phyloP scores from a whole-genome alignment of 2,329 filamentous ascomycete species.

The Macrophomina phaseolina region DNA sequence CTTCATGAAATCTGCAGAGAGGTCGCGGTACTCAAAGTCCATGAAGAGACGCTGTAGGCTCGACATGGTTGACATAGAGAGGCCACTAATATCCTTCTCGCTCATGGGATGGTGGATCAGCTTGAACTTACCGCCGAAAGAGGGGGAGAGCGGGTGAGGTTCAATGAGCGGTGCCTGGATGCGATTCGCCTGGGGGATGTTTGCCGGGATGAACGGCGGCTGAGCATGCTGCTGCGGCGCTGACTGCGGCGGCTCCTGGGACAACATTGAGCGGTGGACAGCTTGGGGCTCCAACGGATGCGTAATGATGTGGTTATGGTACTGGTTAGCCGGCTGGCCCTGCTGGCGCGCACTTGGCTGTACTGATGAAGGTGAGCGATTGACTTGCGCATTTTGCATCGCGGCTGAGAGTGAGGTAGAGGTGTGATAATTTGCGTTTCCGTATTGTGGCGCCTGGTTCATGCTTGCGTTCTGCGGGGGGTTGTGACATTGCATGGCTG shows the following conservation, averaged over 20 bases:
- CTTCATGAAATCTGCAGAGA: not conserved
- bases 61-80: not conserved
- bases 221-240: not conserved
- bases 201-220: not conserved
- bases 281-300: not conserved
- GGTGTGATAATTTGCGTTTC: too few relatives aligned
- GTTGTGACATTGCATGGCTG: too few relatives aligned
- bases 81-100: not conserved
- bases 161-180: not conserved
- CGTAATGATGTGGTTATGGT: not conserved
- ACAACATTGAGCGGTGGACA: too few relatives aligned
- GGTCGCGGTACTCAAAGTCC: conserved; percentile 21
- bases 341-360: not conserved
- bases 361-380: not conserved
- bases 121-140: not conserved
- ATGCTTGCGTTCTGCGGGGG: too few relatives aligned
- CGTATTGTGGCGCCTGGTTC: too few relatives aligned
- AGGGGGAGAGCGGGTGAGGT: conserved; percentile 7
- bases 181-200: not conserved
- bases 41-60: conserved; percentile 10
- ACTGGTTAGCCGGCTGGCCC: not conserved
- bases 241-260: not conserved
- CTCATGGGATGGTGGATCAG: not conserved
- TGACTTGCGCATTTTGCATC: too few relatives aligned
- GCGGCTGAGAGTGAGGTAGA: too few relatives aligned